Evolutionary conservation across 2,329 filamentous ascomycete genomes (phyloP), one percentile per base, ranked within the genome.

Genomic region (Neopestalotiopsis clavispora): DNA sequence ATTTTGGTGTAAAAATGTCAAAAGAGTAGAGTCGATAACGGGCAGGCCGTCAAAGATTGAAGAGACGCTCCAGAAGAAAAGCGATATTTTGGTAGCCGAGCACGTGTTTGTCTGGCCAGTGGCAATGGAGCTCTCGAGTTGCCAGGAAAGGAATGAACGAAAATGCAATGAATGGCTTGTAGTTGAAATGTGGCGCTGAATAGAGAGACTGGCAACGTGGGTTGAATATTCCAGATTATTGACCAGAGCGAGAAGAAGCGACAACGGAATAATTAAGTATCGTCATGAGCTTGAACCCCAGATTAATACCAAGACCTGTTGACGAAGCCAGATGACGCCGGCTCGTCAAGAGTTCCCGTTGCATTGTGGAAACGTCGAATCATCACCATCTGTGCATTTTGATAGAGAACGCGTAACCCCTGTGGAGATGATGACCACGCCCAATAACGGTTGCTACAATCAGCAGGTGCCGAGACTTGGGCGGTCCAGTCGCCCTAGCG

Each of bases 381-480:
- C 30, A 34, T 62, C 59, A 40, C 59, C 59, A 40, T 62, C 59
- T 62, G 34, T 64, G 61, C 40, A 32, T 23, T 49, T 34, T 3
- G 38, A 28, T 28, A 28, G 10, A 42, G 61, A 64, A 64, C 61
- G 61, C 61, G 61, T 64, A 64, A 23, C 28, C 61, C 61, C 38
- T 64, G 61, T 45, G 61, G 20, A 23, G 28, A 28, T 20, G 40
- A 34, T 40, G 38, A 28, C 38, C 40, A 42, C 61, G 28, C 12
- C 61, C 61, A 64, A 64, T 64, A 32, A 52, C 20, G 38, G 40
- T 12, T 64, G 61, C 61, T 52, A 52, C 61, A 64, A 64, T 64
- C 42, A 64, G 61, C 61, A 64, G 61, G 61, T 64, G 61, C 61
- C 61, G n/a, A 64, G 61, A 45, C 61, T 64, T 23, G 32, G 32